Conservation (phyloP, 2,329 filamentous ascomycete species). For the Verticillium isaacii region DNA sequence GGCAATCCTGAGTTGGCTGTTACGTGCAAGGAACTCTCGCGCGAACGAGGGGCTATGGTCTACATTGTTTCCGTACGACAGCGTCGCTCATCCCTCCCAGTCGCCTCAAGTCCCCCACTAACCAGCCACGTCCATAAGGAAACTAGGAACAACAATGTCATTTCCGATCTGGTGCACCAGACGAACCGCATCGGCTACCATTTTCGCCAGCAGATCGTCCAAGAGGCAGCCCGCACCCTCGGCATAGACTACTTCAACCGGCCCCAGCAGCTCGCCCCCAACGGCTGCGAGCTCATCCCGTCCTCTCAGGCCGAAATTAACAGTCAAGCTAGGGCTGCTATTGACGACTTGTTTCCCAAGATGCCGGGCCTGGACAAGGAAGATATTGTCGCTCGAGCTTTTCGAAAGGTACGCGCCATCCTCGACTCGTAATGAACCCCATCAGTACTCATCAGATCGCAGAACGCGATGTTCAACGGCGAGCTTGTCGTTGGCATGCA, state of each 20-base stretch:
- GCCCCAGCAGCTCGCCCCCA: slow-evolving; percentile 13
- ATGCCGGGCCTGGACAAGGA: slow-evolving; percentile 62
- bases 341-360: slow-evolving; percentile 60
- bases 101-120: neutral
- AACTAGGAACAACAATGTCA: slow-evolving; percentile 3
- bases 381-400: slow-evolving; percentile 58
- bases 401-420: slow-evolving; percentile 47
- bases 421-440: neutral
- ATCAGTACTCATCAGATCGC: slow-evolving; percentile 7
- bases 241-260: slow-evolving; percentile 8
- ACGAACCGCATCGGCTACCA: slow-evolving; percentile 58
- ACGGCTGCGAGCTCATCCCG: slow-evolving; percentile 49
- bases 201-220: slow-evolving; percentile 53
- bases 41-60: slow-evolving; percentile 57
- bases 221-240: slow-evolving; percentile 38
- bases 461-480: slow-evolving; percentile 48
- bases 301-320: slow-evolving; percentile 56
- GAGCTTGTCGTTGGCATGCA: slow-evolving; percentile 55
- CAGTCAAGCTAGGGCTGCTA: slow-evolving; percentile 55
- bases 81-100: neutral
- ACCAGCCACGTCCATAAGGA: neutral
- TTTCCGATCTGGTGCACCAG: slow-evolving; percentile 39
- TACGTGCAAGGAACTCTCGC: slow-evolving; percentile 60
- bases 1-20: slow-evolving; percentile 57
- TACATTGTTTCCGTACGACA: slow-evolving; percentile 60